A percentile compares a stretch with the other conserved stretches of the same genome.
These are phyloP conservation scores for Dioscorea alata DNA, from an alignment of 106 monocot species.

Conservation along the genomic window DNA sequence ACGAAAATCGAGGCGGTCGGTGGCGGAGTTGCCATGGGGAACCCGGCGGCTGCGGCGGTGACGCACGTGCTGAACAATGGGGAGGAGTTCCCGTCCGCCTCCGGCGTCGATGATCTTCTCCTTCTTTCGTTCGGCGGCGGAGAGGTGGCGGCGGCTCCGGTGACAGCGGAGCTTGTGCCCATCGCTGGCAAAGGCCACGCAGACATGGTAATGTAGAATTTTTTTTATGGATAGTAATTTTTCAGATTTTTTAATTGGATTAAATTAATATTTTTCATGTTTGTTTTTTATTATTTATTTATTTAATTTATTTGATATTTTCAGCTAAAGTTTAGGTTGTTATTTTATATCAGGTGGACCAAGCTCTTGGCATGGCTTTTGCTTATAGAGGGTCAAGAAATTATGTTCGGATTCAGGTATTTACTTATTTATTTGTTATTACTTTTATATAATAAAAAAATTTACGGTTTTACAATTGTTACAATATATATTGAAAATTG, in stretches of 20 bases:
- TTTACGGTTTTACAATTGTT: too few species aligned
- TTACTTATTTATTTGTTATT: not conserved
- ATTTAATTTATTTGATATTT: too few species aligned
- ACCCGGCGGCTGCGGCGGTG: conserved; percentile 77
- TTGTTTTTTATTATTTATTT: not conserved
- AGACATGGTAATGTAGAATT: too few species aligned
- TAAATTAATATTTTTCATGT: too few species aligned
- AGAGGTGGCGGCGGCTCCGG: conserved; percentile 2
- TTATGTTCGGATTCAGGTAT: conserved; percentile 78
- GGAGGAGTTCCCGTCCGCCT: conserved; percentile 72
- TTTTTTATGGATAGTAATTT: too few species aligned
- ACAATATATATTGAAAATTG: too few species aligned
- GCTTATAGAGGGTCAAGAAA: conserved; percentile 39
- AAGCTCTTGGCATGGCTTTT: conserved; percentile 67
- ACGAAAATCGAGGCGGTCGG: conserved; percentile 27
- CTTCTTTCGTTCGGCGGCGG: conserved; percentile 63
- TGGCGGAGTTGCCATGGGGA: conserved; percentile 48
- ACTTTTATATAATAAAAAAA: too few species aligned
- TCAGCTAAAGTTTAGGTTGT: too few species aligned
- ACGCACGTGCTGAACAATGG: conserved; percentile 95
- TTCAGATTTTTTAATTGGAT: not conserved
- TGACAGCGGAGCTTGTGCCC: not conserved
- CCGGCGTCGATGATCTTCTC: conserved; percentile 59
- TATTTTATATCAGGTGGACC: conserved; percentile 53
- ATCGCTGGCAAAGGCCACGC: not conserved